A percentile compares a stretch with the other conserved stretches of the same genome.
Evolutionary conservation across 2,329 filamentous ascomycete genomes (phyloP).

Genomic region (Fusarium armeniacum): DNA sequence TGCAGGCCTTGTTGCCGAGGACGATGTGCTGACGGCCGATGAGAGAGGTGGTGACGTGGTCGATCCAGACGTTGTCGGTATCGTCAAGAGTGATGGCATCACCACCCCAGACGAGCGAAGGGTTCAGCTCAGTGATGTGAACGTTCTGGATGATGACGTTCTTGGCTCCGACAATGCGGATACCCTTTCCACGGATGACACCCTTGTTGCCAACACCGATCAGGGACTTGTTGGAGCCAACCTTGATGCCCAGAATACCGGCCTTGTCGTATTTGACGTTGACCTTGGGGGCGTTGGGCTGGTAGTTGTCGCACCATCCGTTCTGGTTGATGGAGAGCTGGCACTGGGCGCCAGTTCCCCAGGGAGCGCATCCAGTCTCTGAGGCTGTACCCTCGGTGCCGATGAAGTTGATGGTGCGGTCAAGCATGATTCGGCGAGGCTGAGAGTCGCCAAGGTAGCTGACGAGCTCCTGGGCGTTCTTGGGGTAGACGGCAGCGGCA

Average conservation of each 20-base stretch:
- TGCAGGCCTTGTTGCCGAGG: slow-evolving; percentile 65
- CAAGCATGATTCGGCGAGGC: slow-evolving; percentile 70
- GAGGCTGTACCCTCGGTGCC: slow-evolving; percentile 67
- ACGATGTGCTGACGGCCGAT: slow-evolving; percentile 74
- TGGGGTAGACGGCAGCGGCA: slow-evolving; percentile 67
- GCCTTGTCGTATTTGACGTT: slow-evolving; percentile 66
- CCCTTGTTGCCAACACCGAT: slow-evolving; percentile 66
- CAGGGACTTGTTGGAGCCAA: slow-evolving; percentile 70
- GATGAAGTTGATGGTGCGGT: slow-evolving; percentile 69
- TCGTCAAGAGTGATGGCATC: slow-evolving; percentile 68
- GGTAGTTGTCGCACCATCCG: slow-evolving; percentile 71
- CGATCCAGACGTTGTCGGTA: slow-evolving; percentile 64
- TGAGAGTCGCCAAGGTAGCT: slow-evolving; percentile 68
- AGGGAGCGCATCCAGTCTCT: slow-evolving; percentile 70
- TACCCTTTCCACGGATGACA: slow-evolving; percentile 70
- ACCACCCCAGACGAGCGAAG: slow-evolving; percentile 71
- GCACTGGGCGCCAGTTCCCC: slow-evolving; percentile 66
- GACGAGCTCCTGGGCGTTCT: slow-evolving; percentile 68
- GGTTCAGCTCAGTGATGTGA: slow-evolving; percentile 68
- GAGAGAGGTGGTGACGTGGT: slow-evolving; percentile 68
- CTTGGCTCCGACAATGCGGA: slow-evolving; percentile 61
- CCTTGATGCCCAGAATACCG: slow-evolving; percentile 63
- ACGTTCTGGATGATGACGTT: slow-evolving; percentile 75
- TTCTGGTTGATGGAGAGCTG: slow-evolving; percentile 73
- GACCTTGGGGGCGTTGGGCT: slow-evolving; percentile 63